Evolutionary conservation across 1,139 yeast species (phyloP).

Genomic region (Candida smagusa): DNA sequence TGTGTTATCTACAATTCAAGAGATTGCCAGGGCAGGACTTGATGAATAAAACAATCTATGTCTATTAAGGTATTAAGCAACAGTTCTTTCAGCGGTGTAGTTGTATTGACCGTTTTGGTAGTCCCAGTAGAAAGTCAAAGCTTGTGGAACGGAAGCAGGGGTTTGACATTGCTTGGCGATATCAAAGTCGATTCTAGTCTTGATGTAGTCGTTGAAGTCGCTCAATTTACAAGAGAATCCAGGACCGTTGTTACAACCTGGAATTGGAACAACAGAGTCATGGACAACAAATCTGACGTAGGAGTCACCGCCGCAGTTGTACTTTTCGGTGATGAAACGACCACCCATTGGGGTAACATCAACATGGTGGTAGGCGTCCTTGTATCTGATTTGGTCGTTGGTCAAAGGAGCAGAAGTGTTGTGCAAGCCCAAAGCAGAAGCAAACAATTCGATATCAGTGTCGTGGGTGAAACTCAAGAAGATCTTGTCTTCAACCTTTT

Average conservation of each 20-base stretch:
- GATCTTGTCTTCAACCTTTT: slow-evolving; percentile 27
- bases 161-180: slow-evolving; percentile 17
- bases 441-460: slow-evolving; percentile 48
- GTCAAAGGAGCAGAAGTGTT: slow-evolving; percentile 30
- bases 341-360: slow-evolving; percentile 27
- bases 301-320: slow-evolving; percentile 17
- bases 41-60: slow-evolving; percentile 5
- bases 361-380: slow-evolving; percentile 23
- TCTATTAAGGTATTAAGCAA: slow-evolving; percentile 1
- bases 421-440: slow-evolving; percentile 50
- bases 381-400: slow-evolving; percentile 21
- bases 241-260: slow-evolving; percentile 26
- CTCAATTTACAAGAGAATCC: slow-evolving; percentile 29
- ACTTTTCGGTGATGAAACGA: slow-evolving; percentile 24
- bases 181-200: slow-evolving; percentile 16
- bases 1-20: slow-evolving; percentile 44
- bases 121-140: slow-evolving; percentile 27
- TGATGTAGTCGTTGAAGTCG: slow-evolving; percentile 19
- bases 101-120: slow-evolving; percentile 24
- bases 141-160: slow-evolving; percentile 13
- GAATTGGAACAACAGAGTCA: slow-evolving; percentile 26
- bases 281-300: slow-evolving; percentile 25
- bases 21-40: slow-evolving; percentile 19
- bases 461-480: slow-evolving; percentile 58
- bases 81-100: slow-evolving; percentile 4